phyloP scores from a whole-genome alignment of 495 filamentous ascomycete species.

The Geopyxis carbonaria region DNA sequence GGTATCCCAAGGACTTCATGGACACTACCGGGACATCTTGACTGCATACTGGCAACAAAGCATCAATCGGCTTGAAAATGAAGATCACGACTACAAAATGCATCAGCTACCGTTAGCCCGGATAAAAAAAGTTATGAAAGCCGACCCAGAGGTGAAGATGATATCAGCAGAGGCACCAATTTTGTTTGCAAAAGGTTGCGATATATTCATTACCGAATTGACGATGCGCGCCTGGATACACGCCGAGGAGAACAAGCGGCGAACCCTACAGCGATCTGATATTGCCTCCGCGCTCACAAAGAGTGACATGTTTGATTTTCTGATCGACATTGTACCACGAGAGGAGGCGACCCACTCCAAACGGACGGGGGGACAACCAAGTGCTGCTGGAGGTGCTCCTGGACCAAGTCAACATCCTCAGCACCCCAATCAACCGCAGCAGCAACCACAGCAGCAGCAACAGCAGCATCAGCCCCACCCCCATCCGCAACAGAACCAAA shows the following conservation, averaged over 20 bases:
- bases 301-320: slow-evolving; percentile 98
- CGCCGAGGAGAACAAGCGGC: slow-evolving; percentile 94
- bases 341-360: slow-evolving; percentile 85
- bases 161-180: slow-evolving; percentile 97
- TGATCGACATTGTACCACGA: slow-evolving; percentile 95
- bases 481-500: slow-evolving; percentile 11
- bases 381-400: slow-evolving; percentile 31
- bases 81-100: slow-evolving; percentile 94
- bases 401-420: slow-evolving; percentile 27
- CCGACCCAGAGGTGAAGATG: slow-evolving; percentile 98
- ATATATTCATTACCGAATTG: slow-evolving; percentile 97
- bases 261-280: slow-evolving; percentile 86
- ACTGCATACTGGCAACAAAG: slow-evolving; percentile 98
- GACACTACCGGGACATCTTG: slow-evolving; percentile 86
- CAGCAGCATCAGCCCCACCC: slow-evolving; percentile 20
- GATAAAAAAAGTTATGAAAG: slow-evolving; percentile 99
- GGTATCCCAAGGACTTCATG: slow-evolving; percentile 90
- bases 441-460: slow-evolving; percentile 16
- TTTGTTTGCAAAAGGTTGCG: slow-evolving; percentile 94
- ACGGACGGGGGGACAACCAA: slow-evolving; percentile 47
- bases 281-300: slow-evolving; percentile 91
- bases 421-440: slow-evolving; percentile 18
- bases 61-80: slow-evolving; percentile 82
- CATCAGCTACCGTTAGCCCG: slow-evolving; percentile 89
- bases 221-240: slow-evolving; percentile 99